These are phyloP conservation scores for Kwoniella botswanensis DNA, from an alignment of 768 basidiomycete genomes.

Conservation along the genomic window DNA sequence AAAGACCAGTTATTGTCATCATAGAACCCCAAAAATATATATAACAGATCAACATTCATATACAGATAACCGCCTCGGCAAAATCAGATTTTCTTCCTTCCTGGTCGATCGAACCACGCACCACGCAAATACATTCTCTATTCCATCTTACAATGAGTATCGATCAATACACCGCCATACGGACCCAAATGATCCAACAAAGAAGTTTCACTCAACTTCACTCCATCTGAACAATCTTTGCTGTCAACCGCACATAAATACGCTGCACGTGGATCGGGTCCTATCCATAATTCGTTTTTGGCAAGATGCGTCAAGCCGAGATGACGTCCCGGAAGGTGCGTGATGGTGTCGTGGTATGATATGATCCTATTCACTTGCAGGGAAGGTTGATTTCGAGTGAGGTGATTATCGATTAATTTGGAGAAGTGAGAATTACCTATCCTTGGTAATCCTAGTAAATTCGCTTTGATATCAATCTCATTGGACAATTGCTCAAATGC, in stretches of 20 bases:
- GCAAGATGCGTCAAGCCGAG: slow-evolving; percentile 42
- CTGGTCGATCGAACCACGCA: background rate
- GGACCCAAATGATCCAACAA: slow-evolving; percentile 51
- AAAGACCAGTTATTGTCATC: too few species aligned
- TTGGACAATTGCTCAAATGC: background rate
- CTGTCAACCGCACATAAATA: slow-evolving; percentile 38
- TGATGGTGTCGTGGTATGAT: slow-evolving; percentile 47
- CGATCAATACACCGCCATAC: slow-evolving; percentile 50
- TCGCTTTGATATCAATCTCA: slow-evolving; percentile 35
- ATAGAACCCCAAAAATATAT: too few species aligned
- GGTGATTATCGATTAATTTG: slow-evolving; percentile 31
- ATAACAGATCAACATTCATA: too few species aligned
- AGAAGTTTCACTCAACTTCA: slow-evolving; percentile 37
- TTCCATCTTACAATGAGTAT: slow-evolving; percentile 4
- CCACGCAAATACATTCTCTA: background rate
- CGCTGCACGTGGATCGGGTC: slow-evolving; percentile 40
- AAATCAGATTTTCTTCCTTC: too few species aligned
- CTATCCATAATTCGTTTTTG: slow-evolving; percentile 46
- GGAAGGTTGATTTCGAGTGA: background rate
- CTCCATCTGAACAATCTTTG: slow-evolving; percentile 22
- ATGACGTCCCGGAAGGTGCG: slow-evolving; percentile 47
- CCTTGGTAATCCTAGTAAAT: slow-evolving; percentile 44
- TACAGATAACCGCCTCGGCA: too few species aligned
- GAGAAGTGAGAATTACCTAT: slow-evolving; percentile 47
- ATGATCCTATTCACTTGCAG: slow-evolving; percentile 41